These are phyloP conservation scores for Termitomyces sp. DNA, from an alignment of 768 basidiomycete species.

Conservation along the genomic window DNA sequence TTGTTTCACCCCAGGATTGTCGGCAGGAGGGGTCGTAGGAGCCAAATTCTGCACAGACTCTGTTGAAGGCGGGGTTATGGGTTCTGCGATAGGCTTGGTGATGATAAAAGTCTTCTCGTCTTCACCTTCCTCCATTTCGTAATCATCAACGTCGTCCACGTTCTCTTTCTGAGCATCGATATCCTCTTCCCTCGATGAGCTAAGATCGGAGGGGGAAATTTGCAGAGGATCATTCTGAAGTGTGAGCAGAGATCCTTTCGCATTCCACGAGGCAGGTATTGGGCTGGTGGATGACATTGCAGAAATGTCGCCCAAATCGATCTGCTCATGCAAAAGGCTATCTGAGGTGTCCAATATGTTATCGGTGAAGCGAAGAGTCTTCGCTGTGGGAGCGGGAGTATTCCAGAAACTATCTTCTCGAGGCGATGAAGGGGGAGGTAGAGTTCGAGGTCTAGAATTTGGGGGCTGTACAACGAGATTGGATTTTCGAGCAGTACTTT, in stretches of 20 bases:
- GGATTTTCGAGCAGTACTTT: conserved; percentile 3
- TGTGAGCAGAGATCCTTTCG: background rate
- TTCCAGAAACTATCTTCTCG: conserved; percentile 64
- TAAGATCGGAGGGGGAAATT: background rate
- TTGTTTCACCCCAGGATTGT: conserved; percentile 5
- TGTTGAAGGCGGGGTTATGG: background rate
- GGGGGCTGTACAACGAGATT: conserved; percentile 5
- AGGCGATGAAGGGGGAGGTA: conserved; percentile 23
- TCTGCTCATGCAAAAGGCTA: conserved; percentile 59
- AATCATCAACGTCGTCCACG: background rate
- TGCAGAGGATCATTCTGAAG: background rate
- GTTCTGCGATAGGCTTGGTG: background rate
- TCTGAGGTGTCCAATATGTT: conserved; percentile 52
- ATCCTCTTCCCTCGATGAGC: background rate
- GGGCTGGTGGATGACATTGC: conserved; percentile 43
- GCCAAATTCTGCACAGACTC: background rate
- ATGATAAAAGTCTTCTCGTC: conserved; percentile 1
- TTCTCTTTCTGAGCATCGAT: background rate
- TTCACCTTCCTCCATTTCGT: background rate
- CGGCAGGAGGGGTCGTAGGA: background rate
- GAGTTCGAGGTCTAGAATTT: conserved; percentile 16
- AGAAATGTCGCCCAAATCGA: conserved; percentile 52
- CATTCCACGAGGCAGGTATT: conserved; percentile 11
- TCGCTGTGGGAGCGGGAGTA: conserved; percentile 50
- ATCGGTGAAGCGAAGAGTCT: conserved; percentile 61